Evolutionary conservation across 768 basidiomycete genomes (phyloP), one percentile per base, ranked within the genome.

Genomic region (Kwoniella sp.): DNA sequence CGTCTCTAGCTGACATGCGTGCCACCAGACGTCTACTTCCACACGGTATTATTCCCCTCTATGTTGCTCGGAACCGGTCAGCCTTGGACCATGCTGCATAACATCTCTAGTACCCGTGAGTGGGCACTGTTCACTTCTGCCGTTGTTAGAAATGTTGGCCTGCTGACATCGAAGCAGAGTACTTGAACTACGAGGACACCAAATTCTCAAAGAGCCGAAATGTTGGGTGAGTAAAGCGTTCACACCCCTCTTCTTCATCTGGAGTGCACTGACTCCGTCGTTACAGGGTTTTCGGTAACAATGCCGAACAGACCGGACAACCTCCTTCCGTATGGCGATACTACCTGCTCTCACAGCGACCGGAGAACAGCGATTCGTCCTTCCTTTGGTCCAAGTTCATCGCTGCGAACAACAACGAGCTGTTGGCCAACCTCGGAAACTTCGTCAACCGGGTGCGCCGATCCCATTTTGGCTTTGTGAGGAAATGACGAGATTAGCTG

Each of bases 151-250:
- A n/a, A n/a, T 17, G 56, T 55, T 34, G 7, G 56, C 37, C 50
- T 7, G 30, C 59, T 58, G 25, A 61, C 38, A n/a, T 9, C 61
- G 26, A 57, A 54, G 31, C 72, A 95, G 95, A 99, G 80, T 97
- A 94, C 79, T 84, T 98, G 71, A 97, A 98, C 76, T 98, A 98
- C 81, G 96, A 99, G 79, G 92, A 93, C 28, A 94, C 94, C 41
- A 99, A 99, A 79, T 99, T 99, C 85, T 96, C 93, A 47, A 99
- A 99, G 83, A 93, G 92, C 75, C 88, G 91, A 70, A 93, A 93
- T 71, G 89, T 95, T 60, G 96, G 95, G 76, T 78, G 63, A 55
- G 76, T 60, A 25, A 2, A 13, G 5, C 37, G 30, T n/a, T n/a
- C n/a, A 47, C n/a, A n/a, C n/a, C n/a, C n/a, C n/a, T n/a, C n/a